Percentiles rank a stretch among this genome's conserved stretches.
Evolutionary conservation across 148 eudicot genomes (phyloP).

Genomic region (Gaultheria prostrata): DNA sequence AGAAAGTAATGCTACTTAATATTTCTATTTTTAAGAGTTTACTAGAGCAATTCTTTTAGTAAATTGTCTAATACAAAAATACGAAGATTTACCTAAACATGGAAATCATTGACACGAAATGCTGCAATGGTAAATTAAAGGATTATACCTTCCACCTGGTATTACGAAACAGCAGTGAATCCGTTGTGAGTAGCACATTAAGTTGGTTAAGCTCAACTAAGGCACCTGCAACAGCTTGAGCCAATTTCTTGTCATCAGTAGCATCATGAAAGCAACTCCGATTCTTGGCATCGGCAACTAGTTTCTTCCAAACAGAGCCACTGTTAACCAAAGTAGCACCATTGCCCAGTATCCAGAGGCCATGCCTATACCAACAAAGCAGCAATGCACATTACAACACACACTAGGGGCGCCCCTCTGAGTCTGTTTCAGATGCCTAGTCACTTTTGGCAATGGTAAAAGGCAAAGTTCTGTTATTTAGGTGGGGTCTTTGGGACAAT

Average conservation of each 20-base stretch:
- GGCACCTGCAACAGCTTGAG: conserved; percentile 22
- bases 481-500: no score
- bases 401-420: neutral
- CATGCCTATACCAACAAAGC: conserved; percentile 24
- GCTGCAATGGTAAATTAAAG: no score
- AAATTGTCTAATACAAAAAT: no score
- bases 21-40: neutral
- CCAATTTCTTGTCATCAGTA: conserved; percentile 16
- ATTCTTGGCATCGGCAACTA: conserved; percentile 30
- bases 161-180: neutral
- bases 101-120: no score
- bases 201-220: conserved; percentile 9
- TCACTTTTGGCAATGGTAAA: no score
- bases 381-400: neutral
- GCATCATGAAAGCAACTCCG: conserved; percentile 36
- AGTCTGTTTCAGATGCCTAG: no score
- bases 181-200: neutral
- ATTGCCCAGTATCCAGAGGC: conserved; percentile 48
- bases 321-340: conserved; percentile 35
- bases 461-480: no score
- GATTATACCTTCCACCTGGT: conserved; percentile 11
- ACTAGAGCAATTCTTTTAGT: neutral
- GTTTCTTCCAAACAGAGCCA: conserved; percentile 17
- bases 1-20: neutral
- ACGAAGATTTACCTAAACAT: no score